Conservation (phyloP, 2,329 filamentous ascomycete genomes). For the Delphinella strobiligena region DNA sequence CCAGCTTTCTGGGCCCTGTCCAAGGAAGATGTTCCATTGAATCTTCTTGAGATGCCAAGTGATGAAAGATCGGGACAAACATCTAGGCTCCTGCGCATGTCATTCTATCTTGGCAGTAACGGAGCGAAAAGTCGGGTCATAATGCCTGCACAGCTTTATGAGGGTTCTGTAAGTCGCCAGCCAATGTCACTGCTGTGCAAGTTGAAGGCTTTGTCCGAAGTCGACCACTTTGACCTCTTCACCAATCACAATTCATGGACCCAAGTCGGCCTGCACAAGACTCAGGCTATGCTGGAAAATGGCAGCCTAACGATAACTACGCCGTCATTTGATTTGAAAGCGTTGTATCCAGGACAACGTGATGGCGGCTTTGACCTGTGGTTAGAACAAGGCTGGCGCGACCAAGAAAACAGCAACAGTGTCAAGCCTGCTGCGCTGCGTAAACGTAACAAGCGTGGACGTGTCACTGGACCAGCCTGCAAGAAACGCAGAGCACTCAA, state of each 20-base stretch:
- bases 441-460: too few species aligned
- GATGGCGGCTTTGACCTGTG: not conserved
- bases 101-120: not conserved
- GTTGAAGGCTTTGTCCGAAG: constrained; percentile 3
- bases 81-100: not conserved
- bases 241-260: not conserved
- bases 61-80: not conserved
- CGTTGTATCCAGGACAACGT: not conserved
- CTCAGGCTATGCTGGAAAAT: not conserved
- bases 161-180: not conserved
- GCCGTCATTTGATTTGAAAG: not conserved
- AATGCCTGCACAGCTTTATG: constrained; percentile 1
- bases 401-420: too few species aligned
- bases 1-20: not conserved
- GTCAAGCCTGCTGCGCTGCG: too few species aligned
- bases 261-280: not conserved
- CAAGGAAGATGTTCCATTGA: not conserved
- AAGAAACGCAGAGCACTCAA: too few species aligned
- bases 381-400: constrained; percentile 1
- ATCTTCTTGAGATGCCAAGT: constrained; percentile 1
- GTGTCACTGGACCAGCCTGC: too few species aligned
- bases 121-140: not conserved
- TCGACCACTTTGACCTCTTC: not conserved
- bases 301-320: not conserved
- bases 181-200: constrained; percentile 1